Conservation (phyloP, 192 early-diverging fungal species). For the Hyaloraphidium curvatum region DNA sequence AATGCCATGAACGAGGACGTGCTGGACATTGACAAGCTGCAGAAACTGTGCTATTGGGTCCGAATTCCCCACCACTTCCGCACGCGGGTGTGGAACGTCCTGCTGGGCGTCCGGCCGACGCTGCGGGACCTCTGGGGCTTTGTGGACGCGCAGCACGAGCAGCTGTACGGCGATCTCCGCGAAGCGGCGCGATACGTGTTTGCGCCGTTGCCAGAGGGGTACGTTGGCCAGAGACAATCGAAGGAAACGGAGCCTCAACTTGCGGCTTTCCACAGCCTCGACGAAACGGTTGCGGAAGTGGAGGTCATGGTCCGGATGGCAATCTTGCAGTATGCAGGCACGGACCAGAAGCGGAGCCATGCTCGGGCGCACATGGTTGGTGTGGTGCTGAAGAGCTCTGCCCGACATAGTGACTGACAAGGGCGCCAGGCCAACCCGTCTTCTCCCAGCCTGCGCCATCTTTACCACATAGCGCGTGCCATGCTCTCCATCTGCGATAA, state of each 20-base stretch:
- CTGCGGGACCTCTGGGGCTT: background rate
- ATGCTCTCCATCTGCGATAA: too few relatives aligned
- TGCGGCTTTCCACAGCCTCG: background rate
- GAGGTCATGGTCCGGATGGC: background rate
- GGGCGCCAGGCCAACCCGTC: too few relatives aligned
- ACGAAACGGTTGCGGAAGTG: background rate
- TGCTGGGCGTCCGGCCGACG: constrained; percentile 2
- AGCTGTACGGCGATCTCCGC: background rate
- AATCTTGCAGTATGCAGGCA: background rate
- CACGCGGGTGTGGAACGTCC: constrained; percentile 10
- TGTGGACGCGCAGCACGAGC: background rate
- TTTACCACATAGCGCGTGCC: too few relatives aligned
- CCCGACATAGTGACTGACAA: too few relatives aligned
- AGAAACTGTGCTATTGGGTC: constrained; percentile 12
- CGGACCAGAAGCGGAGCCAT: too few relatives aligned
- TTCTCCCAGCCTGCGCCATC: too few relatives aligned
- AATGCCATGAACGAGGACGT: constrained; percentile 5
- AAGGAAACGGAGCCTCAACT: background rate
- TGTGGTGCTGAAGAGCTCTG: too few relatives aligned
- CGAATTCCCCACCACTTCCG: constrained; percentile 13
- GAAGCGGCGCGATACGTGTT: background rate
- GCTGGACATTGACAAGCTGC: constrained; percentile 8
- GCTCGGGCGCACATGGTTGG: too few relatives aligned
- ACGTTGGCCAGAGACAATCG: too few relatives aligned
- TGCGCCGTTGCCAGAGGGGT: too few relatives aligned